Evolutionary conservation across 495 filamentous ascomycete genomes (phyloP).

Genomic region (Penicillium malachiteum): DNA sequence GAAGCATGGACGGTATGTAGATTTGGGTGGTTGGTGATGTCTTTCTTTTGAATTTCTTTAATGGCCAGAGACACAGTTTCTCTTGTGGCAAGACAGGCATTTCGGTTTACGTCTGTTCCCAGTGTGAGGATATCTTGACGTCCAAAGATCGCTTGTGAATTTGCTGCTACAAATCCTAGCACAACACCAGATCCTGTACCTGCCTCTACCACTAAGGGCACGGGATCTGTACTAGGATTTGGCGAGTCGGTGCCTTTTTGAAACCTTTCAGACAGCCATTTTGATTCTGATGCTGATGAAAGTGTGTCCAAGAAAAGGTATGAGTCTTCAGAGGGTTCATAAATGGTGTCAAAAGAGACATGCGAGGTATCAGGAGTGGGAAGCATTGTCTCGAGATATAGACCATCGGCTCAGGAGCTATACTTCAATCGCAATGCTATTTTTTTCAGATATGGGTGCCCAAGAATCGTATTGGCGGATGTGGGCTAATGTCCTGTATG

Average conservation of each 20-base stretch:
- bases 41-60: conserved; percentile 16
- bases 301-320: conserved; percentile 93
- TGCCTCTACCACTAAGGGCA: conserved; percentile 79
- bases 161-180: conserved; percentile 77
- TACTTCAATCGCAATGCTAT: too few species aligned
- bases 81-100: conserved; percentile 69
- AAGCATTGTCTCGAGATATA: conserved; percentile 56
- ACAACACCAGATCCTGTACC: conserved; percentile 91
- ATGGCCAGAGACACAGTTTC: conserved; percentile 62
- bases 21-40: neutral
- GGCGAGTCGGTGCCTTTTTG: conserved; percentile 9
- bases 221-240: conserved; percentile 14
- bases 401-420: too few species aligned
- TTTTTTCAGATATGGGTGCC: too few species aligned
- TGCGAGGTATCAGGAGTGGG: conserved; percentile 91
- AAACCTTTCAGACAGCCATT: conserved; percentile 67
- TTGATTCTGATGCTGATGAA: conserved; percentile 65
- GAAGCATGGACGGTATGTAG: conserved; percentile 51
- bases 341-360: conserved; percentile 79
- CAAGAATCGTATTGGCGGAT: too few species aligned
- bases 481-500: neutral
- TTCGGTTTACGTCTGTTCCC: conserved; percentile 77
- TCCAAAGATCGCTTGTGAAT: conserved; percentile 71
- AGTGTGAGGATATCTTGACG: conserved; percentile 65
- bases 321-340: conserved; percentile 93